Evolutionary conservation across 2,329 filamentous ascomycete genomes (phyloP).

Genomic region (Ophiostoma novo-ulmi): DNA sequence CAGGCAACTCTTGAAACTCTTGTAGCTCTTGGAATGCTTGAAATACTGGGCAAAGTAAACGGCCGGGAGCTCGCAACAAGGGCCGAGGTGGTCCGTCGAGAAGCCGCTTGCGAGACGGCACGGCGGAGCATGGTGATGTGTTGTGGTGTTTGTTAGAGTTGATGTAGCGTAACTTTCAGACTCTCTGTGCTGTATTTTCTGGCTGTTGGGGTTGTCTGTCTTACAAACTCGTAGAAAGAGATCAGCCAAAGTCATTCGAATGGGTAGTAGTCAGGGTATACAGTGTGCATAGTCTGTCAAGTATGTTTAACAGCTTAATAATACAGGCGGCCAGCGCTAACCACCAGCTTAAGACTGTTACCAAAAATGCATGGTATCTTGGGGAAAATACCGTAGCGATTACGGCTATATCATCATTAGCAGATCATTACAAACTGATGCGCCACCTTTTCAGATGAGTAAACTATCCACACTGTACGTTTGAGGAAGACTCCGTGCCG

Average conservation of each 20-base stretch:
- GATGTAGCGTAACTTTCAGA: background rate
- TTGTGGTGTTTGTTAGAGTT: background rate
- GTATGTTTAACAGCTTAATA: background rate
- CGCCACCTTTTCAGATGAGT: background rate
- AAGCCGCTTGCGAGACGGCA: slow-evolving; percentile 21
- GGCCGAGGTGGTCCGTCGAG: slow-evolving; percentile 21
- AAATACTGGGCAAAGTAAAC: background rate
- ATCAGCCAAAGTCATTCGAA: background rate
- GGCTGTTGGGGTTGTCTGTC: background rate
- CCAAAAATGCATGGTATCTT: background rate
- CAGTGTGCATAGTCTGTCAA: background rate
- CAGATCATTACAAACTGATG: background rate
- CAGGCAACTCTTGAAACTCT: background rate
- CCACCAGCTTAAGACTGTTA: background rate
- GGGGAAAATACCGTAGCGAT: background rate
- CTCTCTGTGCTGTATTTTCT: too few relatives aligned
- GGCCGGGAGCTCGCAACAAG: slow-evolving; percentile 4
- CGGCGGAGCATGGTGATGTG: slow-evolving; percentile 24
- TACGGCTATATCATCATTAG: background rate
- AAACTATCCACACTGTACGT: background rate
- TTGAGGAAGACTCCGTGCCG: background rate
- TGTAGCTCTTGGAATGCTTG: background rate
- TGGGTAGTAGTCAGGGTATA: background rate
- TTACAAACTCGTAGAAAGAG: background rate
- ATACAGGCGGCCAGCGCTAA: background rate